Evolutionary conservation across 2,329 filamentous ascomycete genomes (phyloP).

Genomic region (Chaetomiaceae sp.): DNA sequence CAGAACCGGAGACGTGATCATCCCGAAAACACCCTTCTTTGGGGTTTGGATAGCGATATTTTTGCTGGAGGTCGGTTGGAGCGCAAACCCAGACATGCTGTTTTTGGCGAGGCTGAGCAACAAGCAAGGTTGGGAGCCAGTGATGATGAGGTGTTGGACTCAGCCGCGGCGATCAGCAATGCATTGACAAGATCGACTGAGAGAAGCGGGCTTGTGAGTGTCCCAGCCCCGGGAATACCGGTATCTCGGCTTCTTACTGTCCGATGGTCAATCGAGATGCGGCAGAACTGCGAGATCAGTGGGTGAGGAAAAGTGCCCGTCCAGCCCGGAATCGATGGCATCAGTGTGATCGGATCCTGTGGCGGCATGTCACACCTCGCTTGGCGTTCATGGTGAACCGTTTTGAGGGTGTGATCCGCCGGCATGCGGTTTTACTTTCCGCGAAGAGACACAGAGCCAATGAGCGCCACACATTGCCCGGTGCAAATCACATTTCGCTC

Average conservation of each 20-base stretch:
- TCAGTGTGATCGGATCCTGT: constrained; percentile 7
- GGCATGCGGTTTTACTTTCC: constrained; percentile 2
- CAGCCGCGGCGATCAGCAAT: background rate
- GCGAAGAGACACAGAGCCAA: constrained; percentile 7
- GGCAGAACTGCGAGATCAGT: no score
- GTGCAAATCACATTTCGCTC: background rate
- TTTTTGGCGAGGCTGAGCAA: background rate
- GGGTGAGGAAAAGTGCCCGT: background rate
- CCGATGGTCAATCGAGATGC: background rate
- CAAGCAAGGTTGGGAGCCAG: background rate
- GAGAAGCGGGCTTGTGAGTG: no score
- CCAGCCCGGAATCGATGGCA: constrained; percentile 11
- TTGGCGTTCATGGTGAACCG: constrained; percentile 6
- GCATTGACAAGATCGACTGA: background rate
- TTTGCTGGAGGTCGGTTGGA: no score
- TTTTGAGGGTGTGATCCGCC: constrained; percentile 9
- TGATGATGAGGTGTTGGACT: constrained; percentile 16
- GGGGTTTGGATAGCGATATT: background rate
- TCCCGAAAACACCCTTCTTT: background rate
- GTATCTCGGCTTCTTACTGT: no score
- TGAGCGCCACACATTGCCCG: background rate
- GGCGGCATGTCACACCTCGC: constrained; percentile 13
- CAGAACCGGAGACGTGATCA: background rate
- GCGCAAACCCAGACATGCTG: background rate
- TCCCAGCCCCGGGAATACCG: no score